Conservation (phyloP, 2,329 filamentous ascomycete species). For the Aspergillus sojae region DNA sequence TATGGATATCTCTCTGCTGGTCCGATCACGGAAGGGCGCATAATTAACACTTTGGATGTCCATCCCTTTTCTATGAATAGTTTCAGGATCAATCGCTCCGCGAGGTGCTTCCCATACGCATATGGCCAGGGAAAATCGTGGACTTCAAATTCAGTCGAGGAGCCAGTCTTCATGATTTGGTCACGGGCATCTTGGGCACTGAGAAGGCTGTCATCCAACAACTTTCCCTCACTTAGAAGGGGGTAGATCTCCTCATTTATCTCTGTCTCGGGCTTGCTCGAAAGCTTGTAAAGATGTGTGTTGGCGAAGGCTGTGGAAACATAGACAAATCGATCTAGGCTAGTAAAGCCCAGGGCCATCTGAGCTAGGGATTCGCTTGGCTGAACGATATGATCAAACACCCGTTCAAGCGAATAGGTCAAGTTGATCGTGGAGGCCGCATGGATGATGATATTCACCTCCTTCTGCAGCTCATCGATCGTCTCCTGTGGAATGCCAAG, state of each 20-base stretch:
- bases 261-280: constrained; percentile 1
- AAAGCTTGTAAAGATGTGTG: constrained; percentile 11
- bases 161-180: constrained; percentile 4
- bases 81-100: constrained; percentile 9
- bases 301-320: constrained; percentile 23
- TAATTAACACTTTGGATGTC: constrained; percentile 10
- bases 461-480: not conserved
- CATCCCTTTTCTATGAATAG: not conserved
- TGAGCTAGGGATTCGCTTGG: constrained; percentile 12
- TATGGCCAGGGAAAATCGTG: constrained; percentile 17
- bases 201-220: not conserved
- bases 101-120: constrained; percentile 19
- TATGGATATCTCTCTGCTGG: constrained; percentile 26
- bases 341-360: not conserved
- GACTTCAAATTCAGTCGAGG: constrained; percentile 4
- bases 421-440: constrained; percentile 19
- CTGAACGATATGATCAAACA: constrained; percentile 5
- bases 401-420: not conserved
- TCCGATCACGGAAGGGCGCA: constrained; percentile 27
- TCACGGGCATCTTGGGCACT: not conserved
- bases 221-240: not conserved
- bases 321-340: constrained; percentile 19
- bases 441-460: constrained; percentile 18
- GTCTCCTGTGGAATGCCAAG: constrained; percentile 9
- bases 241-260: constrained; percentile 20